Base-by-base conservation (phyloP, 2,329 filamentous ascomycete species). In the Penicillium janthinellum region DNA sequence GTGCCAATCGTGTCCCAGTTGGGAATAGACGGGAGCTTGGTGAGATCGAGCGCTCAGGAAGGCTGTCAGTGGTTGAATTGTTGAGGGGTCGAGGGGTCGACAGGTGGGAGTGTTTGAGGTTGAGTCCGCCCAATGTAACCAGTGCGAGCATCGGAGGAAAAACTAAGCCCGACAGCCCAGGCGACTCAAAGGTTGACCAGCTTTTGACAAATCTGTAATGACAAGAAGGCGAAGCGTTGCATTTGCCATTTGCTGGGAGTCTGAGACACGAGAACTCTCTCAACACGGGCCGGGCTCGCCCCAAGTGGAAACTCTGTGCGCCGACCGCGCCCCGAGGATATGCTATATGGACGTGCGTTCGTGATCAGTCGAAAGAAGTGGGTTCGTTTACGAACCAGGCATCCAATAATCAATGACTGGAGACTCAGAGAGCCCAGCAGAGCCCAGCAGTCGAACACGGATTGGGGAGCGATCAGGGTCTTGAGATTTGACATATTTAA, bases 1-100 rank as follows among this genome's bases (percentile, higher is more conserved):
- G 28, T 48, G 50, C 45, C 56, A 54, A 54, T 64, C 57, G 42
- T 52, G 54, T 38, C 49, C 49, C 34, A 11, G 48, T 50, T 50
- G 49, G 49, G 49, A 39, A 39, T 39, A 37, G 49, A n/a, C 20
- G 49, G 49, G 35, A 25, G 34, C 22, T 52, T 25, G 49, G 15
- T 39, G 49, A 52, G 49, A 39, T 52, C 49, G 20, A 31, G 49
- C 20, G n/a, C 49, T 39, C 12, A 20, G 49, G 20, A 15, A 38
- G 49, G 35, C 34, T 25, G 38, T 22, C 20, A 38, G 20, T 50
- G 48, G 48, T 37, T 31, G 25, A 47, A 47, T 31, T 47, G 44
- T 47, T 31, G 44, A 47, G 38, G 38, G 10, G 39, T 25, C 22
- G 44, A 31, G 25, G 25, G 1, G 44, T n/a, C 15, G 31, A 22